A percentile compares a stretch with the other conserved stretches of the same genome.
phyloP scores from a whole-genome alignment of 1,284 basidiomycete species.

The Ceratorhiza oryzae-sativae region DNA sequence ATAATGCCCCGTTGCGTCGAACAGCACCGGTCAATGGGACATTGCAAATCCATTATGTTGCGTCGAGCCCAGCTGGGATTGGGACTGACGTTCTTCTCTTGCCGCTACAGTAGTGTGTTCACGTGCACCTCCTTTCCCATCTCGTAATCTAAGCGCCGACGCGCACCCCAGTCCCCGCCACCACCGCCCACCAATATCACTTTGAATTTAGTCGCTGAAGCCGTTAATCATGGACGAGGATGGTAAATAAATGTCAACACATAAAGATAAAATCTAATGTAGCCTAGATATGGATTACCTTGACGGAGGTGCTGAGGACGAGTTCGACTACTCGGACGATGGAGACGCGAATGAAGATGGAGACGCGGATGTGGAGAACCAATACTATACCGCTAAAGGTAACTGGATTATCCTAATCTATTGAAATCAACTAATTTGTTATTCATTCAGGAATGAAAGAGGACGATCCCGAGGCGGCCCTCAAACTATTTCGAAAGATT shows the following conservation, averaged over 20 bases:
- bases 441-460: slow-evolving; percentile 80
- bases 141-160: neutral
- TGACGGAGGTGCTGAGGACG: slow-evolving; percentile 90
- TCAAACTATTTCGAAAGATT: slow-evolving; percentile 87
- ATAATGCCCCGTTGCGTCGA: too few species aligned
- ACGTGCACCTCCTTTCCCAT: neutral
- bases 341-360: slow-evolving; percentile 81
- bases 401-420: slow-evolving; percentile 46
- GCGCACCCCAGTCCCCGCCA: neutral
- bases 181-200: neutral
- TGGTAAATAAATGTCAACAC: slow-evolving; percentile 48
- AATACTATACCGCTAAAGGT: slow-evolving; percentile 99
- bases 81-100: too few species aligned
- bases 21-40: too few species aligned
- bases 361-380: slow-evolving; percentile 95
- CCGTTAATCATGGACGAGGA: slow-evolving; percentile 74
- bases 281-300: slow-evolving; percentile 78
- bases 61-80: too few species aligned
- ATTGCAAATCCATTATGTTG: too few species aligned
- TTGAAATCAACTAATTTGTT: neutral
- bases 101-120: neutral
- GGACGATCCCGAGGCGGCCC: slow-evolving; percentile 86
- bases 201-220: neutral
- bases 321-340: slow-evolving; percentile 95
- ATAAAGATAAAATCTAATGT: neutral